A percentile compares a stretch with the other conserved stretches of the same genome.
Evolutionary conservation across 108 stramenopile genomes (phyloP).

Genomic region (Pseudonitzschia multiseries): DNA sequence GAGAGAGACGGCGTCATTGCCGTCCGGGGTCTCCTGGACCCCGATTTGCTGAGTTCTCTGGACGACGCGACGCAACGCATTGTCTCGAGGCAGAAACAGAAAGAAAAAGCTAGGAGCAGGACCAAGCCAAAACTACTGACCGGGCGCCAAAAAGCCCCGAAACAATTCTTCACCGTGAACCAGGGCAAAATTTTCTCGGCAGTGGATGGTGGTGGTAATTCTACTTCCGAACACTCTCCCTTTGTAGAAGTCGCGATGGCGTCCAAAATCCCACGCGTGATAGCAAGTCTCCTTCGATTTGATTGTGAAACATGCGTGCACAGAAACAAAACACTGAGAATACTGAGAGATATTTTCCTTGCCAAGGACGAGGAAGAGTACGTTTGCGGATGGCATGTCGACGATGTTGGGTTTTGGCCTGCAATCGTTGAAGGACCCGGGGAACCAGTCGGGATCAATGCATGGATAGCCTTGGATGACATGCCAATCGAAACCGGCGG

Average conservation of each 20-base stretch:
- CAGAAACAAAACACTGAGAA: conserved; percentile 29
- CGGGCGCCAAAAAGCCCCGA: not conserved
- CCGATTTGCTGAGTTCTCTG: conserved; percentile 25
- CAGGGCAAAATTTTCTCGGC: conserved; percentile 56
- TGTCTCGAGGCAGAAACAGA: conserved; percentile 26
- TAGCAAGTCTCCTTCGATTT: conserved; percentile 11
- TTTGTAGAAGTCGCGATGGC: conserved; percentile 39
- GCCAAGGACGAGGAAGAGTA: conserved; percentile 73
- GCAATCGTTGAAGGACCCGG: conserved; percentile 58
- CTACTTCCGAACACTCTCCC: conserved; percentile 8
- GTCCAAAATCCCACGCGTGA: conserved; percentile 41
- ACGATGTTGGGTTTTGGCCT: conserved; percentile 86
- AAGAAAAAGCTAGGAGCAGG: conserved; percentile 9
- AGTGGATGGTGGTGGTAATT: conserved; percentile 7
- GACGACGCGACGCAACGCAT: conserved; percentile 29
- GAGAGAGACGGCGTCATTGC: conserved; percentile 60
- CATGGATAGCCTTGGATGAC: conserved; percentile 81
- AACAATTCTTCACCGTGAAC: conserved; percentile 67
- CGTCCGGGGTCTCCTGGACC: conserved; percentile 54
- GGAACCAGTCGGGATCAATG: conserved; percentile 44
- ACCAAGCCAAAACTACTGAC: conserved; percentile 21
- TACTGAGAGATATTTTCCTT: conserved; percentile 60
- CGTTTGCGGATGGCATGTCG: conserved; percentile 83
- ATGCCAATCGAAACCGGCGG: conserved; percentile 61
- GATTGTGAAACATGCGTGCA: not conserved